Evolutionary conservation across 2,329 filamentous ascomycete genomes (phyloP).

Genomic region (Xylaria multiplex): DNA sequence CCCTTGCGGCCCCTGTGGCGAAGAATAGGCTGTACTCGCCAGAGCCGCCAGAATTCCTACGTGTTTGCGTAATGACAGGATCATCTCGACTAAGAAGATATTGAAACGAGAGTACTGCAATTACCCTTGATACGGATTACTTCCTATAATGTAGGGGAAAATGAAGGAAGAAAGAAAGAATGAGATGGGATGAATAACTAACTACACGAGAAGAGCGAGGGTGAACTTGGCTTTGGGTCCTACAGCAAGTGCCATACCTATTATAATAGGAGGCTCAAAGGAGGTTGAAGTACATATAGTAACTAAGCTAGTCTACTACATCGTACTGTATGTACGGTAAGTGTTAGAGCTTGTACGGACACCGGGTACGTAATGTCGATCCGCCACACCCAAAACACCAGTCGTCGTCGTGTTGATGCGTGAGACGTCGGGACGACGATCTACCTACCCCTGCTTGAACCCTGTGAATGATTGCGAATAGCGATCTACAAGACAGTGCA

Average conservation of each 20-base stretch:
- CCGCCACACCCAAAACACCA: conserved; percentile 12
- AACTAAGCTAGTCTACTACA: no score
- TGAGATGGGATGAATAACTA: no score
- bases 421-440: conserved; percentile 5
- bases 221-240: background rate
- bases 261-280: background rate
- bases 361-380: conserved; percentile 19
- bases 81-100: conserved; percentile 24
- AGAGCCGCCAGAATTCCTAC: conserved; percentile 26
- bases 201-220: conserved; percentile 13
- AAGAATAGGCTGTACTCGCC: conserved; percentile 27
- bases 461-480: background rate
- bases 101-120: background rate
- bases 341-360: conserved; percentile 2
- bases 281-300: conserved; percentile 6
- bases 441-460: background rate
- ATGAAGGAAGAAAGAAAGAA: conserved; percentile 8
- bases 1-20: conserved; percentile 19
- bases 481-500: conserved; percentile 11
- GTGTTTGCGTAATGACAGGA: conserved; percentile 25
- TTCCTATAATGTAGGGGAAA: background rate
- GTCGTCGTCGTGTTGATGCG: conserved; percentile 4
- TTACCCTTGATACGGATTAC: conserved; percentile 2
- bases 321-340: background rate
- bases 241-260: background rate